Base-by-base conservation (phyloP, 345 rosid species). In the Rhizophora mangle region DNA sequence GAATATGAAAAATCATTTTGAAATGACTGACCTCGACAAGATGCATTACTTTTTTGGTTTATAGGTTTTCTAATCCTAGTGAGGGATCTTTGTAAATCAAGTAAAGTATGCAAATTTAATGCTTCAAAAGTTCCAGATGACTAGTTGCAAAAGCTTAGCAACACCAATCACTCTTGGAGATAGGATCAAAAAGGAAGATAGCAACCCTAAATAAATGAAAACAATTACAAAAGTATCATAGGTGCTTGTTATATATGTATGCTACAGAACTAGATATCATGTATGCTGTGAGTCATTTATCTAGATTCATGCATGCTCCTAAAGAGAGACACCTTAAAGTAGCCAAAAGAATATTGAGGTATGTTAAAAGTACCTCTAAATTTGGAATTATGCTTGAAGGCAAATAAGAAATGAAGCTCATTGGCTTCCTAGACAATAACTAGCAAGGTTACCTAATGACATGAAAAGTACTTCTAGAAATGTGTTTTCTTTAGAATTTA, bases 151-250 rank as follows among this genome's bases (percentile, higher is more conserved):
- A 1, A 8, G 11, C 11, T 37, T 0, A 3, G 0, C 11, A 6
- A 19, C 57, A 0, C 4, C 57, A 29, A 3, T 2, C 0, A 27
- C 7, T 0, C 8, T 0, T 1, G 1, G 0, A 1, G 1, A 11
- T 3, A 27, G 1, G 4, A 6, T 6, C 5, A 0, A 7, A 3
- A 30, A 59, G 9, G 16, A 29, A 15, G 13, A 59, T 6, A 18
- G 52, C 1, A 3, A 26, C 1, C 3, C 8, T 6, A 10, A 53
- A 4, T 16, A 6, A 0, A 53, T 34, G 24, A 1, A 37, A 37
- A 10, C 8, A 2, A 0, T 0, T 34, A 5, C 20, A 36, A 1
- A 49, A 65, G 58, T 27, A 7, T 47, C 3, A 24, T 65, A 0
- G 24, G 43, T 6, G 58, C 6, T 8, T 52, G 13, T 0, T 27